A percentile compares a stretch with the other conserved stretches of the same genome.
Evolutionary conservation across 164 flowering plant species (phyloP).

Genomic region (Warburgia ugandensis): DNA sequence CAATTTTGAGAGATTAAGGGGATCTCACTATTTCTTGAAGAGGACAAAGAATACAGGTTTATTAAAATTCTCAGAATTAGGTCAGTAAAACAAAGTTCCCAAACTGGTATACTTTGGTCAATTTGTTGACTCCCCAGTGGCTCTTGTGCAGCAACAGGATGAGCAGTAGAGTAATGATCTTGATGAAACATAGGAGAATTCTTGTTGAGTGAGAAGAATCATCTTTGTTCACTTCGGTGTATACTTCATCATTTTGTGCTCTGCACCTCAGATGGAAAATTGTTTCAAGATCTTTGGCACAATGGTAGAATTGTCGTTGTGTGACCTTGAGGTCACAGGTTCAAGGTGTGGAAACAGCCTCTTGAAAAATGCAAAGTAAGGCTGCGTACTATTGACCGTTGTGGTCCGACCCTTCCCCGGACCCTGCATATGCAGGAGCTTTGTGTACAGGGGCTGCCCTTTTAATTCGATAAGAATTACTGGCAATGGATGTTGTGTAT

Average conservation of each 20-base stretch:
- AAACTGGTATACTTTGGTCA: constrained; percentile 30
- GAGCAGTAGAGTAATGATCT: constrained; percentile 41
- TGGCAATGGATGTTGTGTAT: too few species aligned
- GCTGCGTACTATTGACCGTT: too few species aligned
- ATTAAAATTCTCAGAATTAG: not conserved
- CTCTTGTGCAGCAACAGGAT: constrained; percentile 12
- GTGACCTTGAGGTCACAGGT: too few species aligned
- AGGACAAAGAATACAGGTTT: not conserved
- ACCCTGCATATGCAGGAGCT: too few species aligned
- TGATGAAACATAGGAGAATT: constrained; percentile 22
- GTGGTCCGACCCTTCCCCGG: too few species aligned
- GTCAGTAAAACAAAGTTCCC: not conserved
- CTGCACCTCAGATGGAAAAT: constrained; percentile 15
- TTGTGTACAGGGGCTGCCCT: too few species aligned
- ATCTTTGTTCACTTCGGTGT: not conserved
- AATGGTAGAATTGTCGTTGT: constrained; percentile 26
- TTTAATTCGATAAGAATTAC: too few species aligned
- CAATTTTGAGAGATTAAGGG: not conserved
- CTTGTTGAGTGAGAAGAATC: constrained; percentile 9
- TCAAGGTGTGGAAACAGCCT: constrained; percentile 13
- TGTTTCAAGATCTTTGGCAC: constrained; percentile 22
- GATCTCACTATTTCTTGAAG: not conserved
- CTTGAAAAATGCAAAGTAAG: not conserved
- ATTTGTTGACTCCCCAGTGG: constrained; percentile 13
- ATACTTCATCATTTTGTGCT: constrained; percentile 10